phyloP scores from a whole-genome alignment of 371 early-diverging fungal species.

The Ecytonucleospora hepatopenaei region DNA sequence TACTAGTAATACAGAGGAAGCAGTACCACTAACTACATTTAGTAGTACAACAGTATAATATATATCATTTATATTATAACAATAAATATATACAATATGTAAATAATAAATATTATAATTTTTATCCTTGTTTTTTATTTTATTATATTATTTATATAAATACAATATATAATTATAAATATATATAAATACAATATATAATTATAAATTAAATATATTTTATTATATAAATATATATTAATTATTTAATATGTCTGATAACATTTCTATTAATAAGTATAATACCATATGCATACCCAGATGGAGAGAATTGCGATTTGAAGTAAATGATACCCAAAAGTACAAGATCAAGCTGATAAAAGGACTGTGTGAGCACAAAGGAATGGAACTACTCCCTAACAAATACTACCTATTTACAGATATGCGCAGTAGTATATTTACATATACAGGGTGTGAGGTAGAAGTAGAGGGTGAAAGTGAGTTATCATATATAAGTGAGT shows the following conservation, averaged over 20 bases:
- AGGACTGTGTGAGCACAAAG: slow-evolving; percentile 48
- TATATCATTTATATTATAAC: too few relatives aligned
- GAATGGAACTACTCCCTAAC: slow-evolving; percentile 51
- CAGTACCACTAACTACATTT: too few relatives aligned
- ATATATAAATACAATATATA: too few relatives aligned
- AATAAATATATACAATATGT: too few relatives aligned
- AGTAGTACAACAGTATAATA: too few relatives aligned
- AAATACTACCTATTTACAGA: slow-evolving; percentile 51
- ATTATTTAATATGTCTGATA: not conserved
- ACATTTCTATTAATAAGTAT: not conserved
- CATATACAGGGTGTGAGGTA: slow-evolving; percentile 52
- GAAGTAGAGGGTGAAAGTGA: slow-evolving; percentile 46
- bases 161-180: too few relatives aligned
- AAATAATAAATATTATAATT: too few relatives aligned
- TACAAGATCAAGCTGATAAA: slow-evolving; percentile 42
- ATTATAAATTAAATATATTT: too few relatives aligned
- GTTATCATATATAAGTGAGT: slow-evolving; percentile 44
- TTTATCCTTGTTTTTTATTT: too few relatives aligned
- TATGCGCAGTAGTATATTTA: slow-evolving; percentile 48
- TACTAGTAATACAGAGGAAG: too few relatives aligned
- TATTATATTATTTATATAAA: too few relatives aligned
- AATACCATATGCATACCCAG: slow-evolving; percentile 10
- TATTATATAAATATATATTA: too few relatives aligned
- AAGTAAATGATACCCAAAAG: slow-evolving; percentile 27
- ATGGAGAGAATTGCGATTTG: slow-evolving; percentile 35